Base-by-base conservation (phyloP, 2,329 filamentous ascomycete species). In the Talaromyces pinophilus region DNA sequence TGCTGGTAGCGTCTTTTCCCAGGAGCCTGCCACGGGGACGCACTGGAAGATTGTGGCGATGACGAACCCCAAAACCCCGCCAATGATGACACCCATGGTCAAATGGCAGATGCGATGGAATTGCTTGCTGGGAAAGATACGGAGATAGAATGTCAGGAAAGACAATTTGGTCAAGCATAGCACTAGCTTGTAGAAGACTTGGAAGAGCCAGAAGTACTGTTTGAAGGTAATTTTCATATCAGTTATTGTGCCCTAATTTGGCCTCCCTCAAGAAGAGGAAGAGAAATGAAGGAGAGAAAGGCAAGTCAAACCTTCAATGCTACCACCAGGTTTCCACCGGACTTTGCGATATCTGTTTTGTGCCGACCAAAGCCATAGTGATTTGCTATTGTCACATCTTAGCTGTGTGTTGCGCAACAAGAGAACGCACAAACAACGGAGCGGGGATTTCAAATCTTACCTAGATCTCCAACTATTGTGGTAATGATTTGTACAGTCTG, bases 11-110 rank as follows among this genome's bases (percentile, higher is more conserved):
- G 80, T 78, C 1, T 79, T 82, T 0, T 81, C 71, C 82, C 82
- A 84, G 3, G 81, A 83, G 66, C 78, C 82, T 33, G 77, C 67
- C 70, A 82, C 81, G 0, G 83, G 83, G 3, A 69, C 74, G 71
- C 83, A 85, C 44, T 82, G 81, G 64, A 85, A 80, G 57, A 85
- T 65, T 17, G 67, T 68, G n/a, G 68, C 67, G 10, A 69, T 44
- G 25, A 68, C 62, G 52, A 68, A 69, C 28, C 67, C 61, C 30
- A 68, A 38, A 30, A 67, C 67, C 4, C 68, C 67, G 3, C 44
- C 50, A 22, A 67, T 61, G 5, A 69, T 62, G 11, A 69, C 59
- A 5, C 59, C 65, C 13, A 68, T 66, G 17, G 69, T 67, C 19
- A 65, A 13, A 44, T 62, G 54, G 65, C 67, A 67, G 69, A 70